Base-by-base conservation (phyloP, 805 yeast species). In the Wickerhamomyces chambardii region DNA sequence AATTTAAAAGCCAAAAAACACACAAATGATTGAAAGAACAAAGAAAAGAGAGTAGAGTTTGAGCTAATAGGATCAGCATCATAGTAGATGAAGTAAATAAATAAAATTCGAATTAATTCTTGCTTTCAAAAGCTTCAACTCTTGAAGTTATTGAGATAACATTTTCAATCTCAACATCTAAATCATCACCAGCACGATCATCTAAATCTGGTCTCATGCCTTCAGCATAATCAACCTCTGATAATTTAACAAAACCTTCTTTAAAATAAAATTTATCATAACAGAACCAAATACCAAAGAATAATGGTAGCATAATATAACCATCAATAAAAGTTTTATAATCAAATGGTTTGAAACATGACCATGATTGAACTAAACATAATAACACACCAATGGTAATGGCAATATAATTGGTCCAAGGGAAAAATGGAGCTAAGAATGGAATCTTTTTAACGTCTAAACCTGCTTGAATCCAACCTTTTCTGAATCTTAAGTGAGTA, bases 371-470 rank as follows among this genome's bases (percentile, higher is more conserved):
- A 26, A 65, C 56, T 25, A 66, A 43, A 1, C 58, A 67, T 36
- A 65, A 48, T 33, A 66, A 59, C 1, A 53, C 36, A 35, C 59
- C 63, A 29, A 59, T 37, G 5, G 46, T 41, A 8, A 65, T 46
- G 9, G 68, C 67, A 10, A 59, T 30, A 12, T 52, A 48, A 2
- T 69, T 63, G 31, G 63, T 48, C 33, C 41, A 40, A 4, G 70
- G 70, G 39, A 50, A 65, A 55, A 61, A 57, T 42, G 1, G 84
- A 12, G 87, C 85, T 53, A 75, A 78, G 63, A 67, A 83, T 5
- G 90, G 87, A 38, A 83, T 64, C 12, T 68, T 62, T 45, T 75
- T 75, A 47, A 90, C 61, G 25, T 75, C 61, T 36, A 79, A 74
- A 35, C 75, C 74, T 51, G 84, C 71, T 18, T 62, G 53, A 45